Conservation (phyloP, 495 filamentous ascomycete species). For the Xylaria castorea region DNA sequence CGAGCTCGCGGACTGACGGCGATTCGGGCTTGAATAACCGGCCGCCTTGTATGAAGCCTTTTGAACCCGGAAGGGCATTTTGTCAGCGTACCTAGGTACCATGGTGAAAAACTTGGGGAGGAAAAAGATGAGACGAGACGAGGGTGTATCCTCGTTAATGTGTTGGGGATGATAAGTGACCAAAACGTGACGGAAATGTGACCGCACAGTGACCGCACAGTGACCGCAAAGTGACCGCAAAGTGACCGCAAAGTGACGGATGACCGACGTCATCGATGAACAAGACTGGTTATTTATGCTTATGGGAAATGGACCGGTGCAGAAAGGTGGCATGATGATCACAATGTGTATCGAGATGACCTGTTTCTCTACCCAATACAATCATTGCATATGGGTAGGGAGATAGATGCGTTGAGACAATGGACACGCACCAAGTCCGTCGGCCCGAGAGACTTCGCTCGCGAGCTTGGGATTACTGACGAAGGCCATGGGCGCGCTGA, state of each 20-base stretch:
- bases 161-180: background rate
- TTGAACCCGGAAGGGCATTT: background rate
- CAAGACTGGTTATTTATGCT: background rate
- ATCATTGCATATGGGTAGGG: too few species aligned
- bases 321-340: background rate
- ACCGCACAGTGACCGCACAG: too few species aligned
- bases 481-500: conserved; percentile 74
- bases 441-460: conserved; percentile 68
- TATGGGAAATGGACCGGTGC: background rate
- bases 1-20: conserved; percentile 37
- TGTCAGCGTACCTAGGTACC: background rate
- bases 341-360: too few species aligned
- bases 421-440: conserved; percentile 62
- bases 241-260: background rate
- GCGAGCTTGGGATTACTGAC: conserved; percentile 69
- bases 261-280: background rate
- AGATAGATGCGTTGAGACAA: background rate
- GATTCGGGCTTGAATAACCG: conserved; percentile 42
- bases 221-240: background rate
- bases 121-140: background rate
- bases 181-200: too few species aligned
- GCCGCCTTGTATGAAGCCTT: conserved; percentile 50
- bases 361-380: too few species aligned
- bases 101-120: background rate
- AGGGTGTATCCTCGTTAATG: background rate